Percentiles rank a stretch among this genome's conserved stretches.
Evolutionary conservation across 1,139 yeast species (phyloP).

Genomic region (Blastobotrys raffinosifermentans): DNA sequence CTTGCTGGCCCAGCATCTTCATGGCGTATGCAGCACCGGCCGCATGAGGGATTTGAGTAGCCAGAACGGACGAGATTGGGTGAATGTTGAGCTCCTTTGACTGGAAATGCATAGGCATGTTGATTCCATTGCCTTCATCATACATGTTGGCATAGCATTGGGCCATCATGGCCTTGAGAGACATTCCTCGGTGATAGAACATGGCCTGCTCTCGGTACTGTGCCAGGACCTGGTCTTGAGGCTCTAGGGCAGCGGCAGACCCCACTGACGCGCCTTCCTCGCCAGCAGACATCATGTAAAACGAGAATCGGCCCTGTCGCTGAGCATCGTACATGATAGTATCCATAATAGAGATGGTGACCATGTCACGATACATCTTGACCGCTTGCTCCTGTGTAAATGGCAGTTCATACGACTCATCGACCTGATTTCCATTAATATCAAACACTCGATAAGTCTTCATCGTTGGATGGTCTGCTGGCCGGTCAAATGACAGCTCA

Average conservation of each 20-base stretch:
- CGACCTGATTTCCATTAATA: slow-evolving; percentile 29
- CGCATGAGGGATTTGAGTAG: slow-evolving; percentile 36
- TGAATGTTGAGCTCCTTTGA: slow-evolving; percentile 29
- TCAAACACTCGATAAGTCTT: slow-evolving; percentile 30
- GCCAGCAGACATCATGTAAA: slow-evolving; percentile 36
- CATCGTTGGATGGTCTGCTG: slow-evolving; percentile 21
- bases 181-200: slow-evolving; percentile 31
- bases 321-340: slow-evolving; percentile 36
- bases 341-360: slow-evolving; percentile 30
- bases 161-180: slow-evolving; percentile 31
- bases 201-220: slow-evolving; percentile 36
- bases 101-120: slow-evolving; percentile 36
- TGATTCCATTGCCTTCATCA: slow-evolving; percentile 31
- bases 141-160: slow-evolving; percentile 31
- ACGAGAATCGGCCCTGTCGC: slow-evolving; percentile 34
- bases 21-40: slow-evolving; percentile 36
- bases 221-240: slow-evolving; percentile 30
- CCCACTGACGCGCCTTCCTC: slow-evolving; percentile 36
- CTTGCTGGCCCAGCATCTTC: slow-evolving; percentile 27
- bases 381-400: slow-evolving; percentile 24
- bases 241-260: slow-evolving; percentile 31
- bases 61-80: slow-evolving; percentile 34
- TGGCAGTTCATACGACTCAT: slow-evolving; percentile 22
- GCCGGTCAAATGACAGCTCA: slow-evolving; percentile 22
- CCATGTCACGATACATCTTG: slow-evolving; percentile 32